Evolutionary conservation across 2,329 filamentous ascomycete species (phyloP).

Genomic region (Erysiphe pulchra): DNA sequence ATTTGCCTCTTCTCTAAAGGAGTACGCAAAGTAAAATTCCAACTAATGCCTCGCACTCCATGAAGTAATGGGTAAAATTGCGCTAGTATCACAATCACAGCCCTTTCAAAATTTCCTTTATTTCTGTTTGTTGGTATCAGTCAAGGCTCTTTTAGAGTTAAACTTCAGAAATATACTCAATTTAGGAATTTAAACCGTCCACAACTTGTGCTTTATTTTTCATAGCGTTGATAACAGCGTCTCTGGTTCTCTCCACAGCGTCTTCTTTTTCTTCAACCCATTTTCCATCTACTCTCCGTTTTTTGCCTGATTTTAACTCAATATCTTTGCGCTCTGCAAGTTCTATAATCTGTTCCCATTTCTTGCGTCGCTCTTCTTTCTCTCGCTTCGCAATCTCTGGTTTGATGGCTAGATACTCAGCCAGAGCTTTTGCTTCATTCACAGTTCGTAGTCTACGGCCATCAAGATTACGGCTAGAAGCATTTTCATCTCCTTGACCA

Average conservation of each 20-base stretch:
- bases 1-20: too few relatives aligned
- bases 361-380: conserved; percentile 57
- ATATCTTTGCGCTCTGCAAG: conserved; percentile 60
- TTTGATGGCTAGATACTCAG: conserved; percentile 84
- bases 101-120: too few relatives aligned
- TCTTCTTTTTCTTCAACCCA: conserved; percentile 95
- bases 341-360: conserved; percentile 77
- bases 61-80: too few relatives aligned
- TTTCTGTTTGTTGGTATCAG: too few relatives aligned
- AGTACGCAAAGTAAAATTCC: too few relatives aligned
- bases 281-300: conserved; percentile 54
- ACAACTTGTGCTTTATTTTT: conserved; percentile 13
- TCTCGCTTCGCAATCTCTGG: conserved; percentile 93
- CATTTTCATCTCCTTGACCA: conserved; percentile 59
- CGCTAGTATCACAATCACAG: too few relatives aligned
- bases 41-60: too few relatives aligned
- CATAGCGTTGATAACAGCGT: conserved; percentile 47
- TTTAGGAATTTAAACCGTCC: too few relatives aligned
- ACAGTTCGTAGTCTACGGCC: conserved; percentile 75
- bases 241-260: conserved; percentile 55
- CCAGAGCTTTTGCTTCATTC: conserved; percentile 80
- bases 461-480: conserved; percentile 79
- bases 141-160: too few relatives aligned
- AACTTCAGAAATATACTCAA: too few relatives aligned
- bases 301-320: conserved; percentile 50